phyloP scores from a whole-genome alignment of 2,329 filamentous ascomycete genomes.

The Sporothrix dimorphospora region DNA sequence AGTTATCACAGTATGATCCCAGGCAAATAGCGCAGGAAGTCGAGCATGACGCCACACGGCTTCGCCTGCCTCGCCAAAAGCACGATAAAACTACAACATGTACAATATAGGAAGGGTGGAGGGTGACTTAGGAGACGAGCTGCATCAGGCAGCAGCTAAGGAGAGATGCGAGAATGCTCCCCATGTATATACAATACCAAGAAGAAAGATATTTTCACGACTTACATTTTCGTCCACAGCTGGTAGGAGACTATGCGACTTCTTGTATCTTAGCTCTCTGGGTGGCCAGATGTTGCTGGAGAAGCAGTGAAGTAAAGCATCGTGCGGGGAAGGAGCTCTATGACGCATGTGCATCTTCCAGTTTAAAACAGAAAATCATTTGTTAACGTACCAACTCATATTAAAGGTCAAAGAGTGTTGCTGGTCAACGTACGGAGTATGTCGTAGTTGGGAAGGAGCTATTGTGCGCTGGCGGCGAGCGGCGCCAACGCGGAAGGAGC shows the following conservation, averaged over 20 bases:
- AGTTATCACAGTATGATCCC: neutral
- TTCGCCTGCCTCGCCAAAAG: neutral
- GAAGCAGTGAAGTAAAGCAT: too few relatives aligned
- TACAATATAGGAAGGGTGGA: neutral
- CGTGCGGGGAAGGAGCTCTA: neutral
- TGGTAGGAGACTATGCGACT: neutral
- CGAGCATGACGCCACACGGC: neutral
- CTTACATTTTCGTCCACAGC: neutral
- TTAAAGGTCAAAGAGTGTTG: neutral
- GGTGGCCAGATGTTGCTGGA: neutral
- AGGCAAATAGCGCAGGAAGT: neutral
- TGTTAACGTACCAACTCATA: neutral
- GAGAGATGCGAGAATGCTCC: neutral
- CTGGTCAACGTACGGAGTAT: too few relatives aligned
- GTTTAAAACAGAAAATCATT: neutral
- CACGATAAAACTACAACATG: neutral
- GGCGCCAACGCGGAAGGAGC: slow-evolving; percentile 21
- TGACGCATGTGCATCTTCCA: neutral
- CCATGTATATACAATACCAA: slow-evolving; percentile 20
- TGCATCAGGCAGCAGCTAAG: neutral
- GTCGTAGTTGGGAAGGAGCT: neutral
- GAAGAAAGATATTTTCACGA: neutral
- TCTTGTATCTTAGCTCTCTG: neutral
- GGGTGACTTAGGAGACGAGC: neutral
- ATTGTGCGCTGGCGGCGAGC: neutral